Evolutionary conservation across 2,329 filamentous ascomycete genomes (phyloP), one percentile per base, ranked within the genome.

Genomic region (Trichoderma lentiforme): DNA sequence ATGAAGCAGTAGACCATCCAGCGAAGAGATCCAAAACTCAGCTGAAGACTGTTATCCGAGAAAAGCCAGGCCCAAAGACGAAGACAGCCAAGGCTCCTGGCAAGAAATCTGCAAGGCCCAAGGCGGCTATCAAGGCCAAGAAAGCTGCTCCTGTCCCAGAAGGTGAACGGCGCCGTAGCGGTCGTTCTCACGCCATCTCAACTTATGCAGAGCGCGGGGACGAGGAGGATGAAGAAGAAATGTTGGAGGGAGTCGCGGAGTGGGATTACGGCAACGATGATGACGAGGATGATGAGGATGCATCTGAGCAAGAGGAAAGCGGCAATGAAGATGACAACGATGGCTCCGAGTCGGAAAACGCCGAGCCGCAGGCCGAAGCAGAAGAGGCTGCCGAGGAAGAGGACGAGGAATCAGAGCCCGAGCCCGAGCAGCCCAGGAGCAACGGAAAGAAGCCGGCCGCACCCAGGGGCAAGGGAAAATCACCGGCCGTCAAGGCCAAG

Each of bases 151-250:
- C 76, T 15, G 68, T 84, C 21, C 76, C 83, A 18, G 73, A 80
- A 36, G 80, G 83, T 2, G 86, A 89, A 74, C 86, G 88, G 47
- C 84, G 88, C 58, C 87, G 87, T 39, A 90, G 88, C 75, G 84
- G 87, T n/a, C 86, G 88, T 63, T 79, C 84, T 6, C 83, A 82
- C 73, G 83, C 80, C 64, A 79, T 81, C 18, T 86, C 86, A 6
- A 79, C 82, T 43, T 90, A 90, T 74, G 83, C 84, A 26, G 88
- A 90, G 77, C 85, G 87, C 36, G 86, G 88, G 70, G 87, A 87
- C 12, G 84, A 84, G 12, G 87, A 87, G 63, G 88, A 90, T 72
- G 87, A 90, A 73, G 84, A 88, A 74, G 88, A 90, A 77, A 90
- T 90, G 88, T 80, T 89, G 28, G 84, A 88, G 61, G 88, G 88